Evolutionary conservation across 2,329 filamentous ascomycete species (phyloP).

Genomic region (Fusarium mexicanum): DNA sequence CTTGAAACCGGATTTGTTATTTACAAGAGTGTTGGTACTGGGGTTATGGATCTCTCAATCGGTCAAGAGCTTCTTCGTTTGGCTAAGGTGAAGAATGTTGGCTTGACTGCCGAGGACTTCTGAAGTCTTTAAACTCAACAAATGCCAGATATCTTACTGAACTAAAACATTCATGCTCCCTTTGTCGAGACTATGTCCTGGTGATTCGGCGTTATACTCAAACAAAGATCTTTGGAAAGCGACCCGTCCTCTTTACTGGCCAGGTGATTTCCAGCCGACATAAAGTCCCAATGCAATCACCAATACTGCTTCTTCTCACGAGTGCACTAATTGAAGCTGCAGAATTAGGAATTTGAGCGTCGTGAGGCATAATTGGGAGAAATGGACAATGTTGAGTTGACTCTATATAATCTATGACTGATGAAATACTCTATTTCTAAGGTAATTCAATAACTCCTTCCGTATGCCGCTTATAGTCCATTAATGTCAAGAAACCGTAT

Average conservation of each 20-base stretch:
- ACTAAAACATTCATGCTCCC: too few species aligned
- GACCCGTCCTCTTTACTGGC: too few species aligned
- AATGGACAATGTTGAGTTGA: not conserved
- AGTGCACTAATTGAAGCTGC: not conserved
- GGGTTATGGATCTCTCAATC: constrained; percentile 74
- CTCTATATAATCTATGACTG: not conserved
- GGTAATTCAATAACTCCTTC: not conserved
- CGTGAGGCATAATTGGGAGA: too few species aligned
- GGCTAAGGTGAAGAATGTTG: constrained; percentile 64
- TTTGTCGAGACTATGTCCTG: accelerated
- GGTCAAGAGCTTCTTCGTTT: constrained; percentile 66
- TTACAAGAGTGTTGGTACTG: constrained; percentile 75
- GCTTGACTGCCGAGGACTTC: constrained; percentile 46
- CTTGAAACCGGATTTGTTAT: constrained; percentile 71
- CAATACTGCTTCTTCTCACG: not conserved
- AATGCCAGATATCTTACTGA: accelerated
- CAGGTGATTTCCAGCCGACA: too few species aligned
- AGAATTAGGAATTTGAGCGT: not conserved
- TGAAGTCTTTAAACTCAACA: not conserved
- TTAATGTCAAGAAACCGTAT: not conserved
- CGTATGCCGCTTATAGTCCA: not conserved
- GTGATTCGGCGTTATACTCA: too few species aligned
- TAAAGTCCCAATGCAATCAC: too few species aligned
- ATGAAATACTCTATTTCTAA: not conserved
- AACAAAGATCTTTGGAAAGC: too few species aligned